Percentiles rank a stretch among this genome's conserved stretches.
These are phyloP conservation scores for Eutypella sp. DNA, from an alignment of 2,329 filamentous ascomycete species.

Conservation along the genomic window DNA sequence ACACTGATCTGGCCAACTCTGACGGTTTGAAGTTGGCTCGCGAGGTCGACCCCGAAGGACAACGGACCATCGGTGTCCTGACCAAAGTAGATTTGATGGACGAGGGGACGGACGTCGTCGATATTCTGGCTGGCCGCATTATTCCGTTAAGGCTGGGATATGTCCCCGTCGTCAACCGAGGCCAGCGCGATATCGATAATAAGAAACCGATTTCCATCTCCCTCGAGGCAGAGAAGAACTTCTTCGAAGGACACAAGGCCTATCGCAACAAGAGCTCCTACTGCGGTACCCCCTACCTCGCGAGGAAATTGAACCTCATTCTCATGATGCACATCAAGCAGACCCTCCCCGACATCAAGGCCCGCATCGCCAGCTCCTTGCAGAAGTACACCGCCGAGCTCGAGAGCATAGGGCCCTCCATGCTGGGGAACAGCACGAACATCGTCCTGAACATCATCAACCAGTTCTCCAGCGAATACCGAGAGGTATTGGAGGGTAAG, in stretches of 20 bases:
- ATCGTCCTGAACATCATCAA: conserved; percentile 98
- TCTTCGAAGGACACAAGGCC: conserved; percentile 97
- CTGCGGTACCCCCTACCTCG: conserved; percentile 95
- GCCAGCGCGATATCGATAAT: conserved; percentile 97
- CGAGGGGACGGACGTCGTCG: conserved; percentile 94
- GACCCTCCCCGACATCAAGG: conserved; percentile 97
- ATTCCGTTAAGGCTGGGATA: conserved; percentile 94
- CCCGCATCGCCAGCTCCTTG: conserved; percentile 86
- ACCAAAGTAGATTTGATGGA: conserved; percentile 99
- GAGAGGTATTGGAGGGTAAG: conserved; percentile 92
- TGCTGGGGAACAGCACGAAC: conserved; percentile 93
- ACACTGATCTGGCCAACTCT: conserved; percentile 97
- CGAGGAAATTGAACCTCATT: conserved; percentile 94
- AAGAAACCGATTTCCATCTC: conserved; percentile 90
- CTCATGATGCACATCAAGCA: conserved; percentile 99
- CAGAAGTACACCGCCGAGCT: conserved; percentile 88
- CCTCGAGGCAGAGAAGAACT: conserved; percentile 89
- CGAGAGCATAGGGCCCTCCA: conserved; percentile 78
- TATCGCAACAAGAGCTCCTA: conserved; percentile 98
- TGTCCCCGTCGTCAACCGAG: conserved; percentile 95
- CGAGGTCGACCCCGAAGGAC: conserved; percentile 95
- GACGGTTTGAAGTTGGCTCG: conserved; percentile 94
- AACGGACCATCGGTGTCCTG: conserved; percentile 95
- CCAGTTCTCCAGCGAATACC: conserved; percentile 96
- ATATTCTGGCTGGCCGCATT: conserved; percentile 95